A percentile compares a stretch with the other conserved stretches of the same genome.
These are phyloP conservation scores for Arxiozyma bovina DNA, from an alignment of 1,139 yeast genomes.

Conservation along the genomic window DNA sequence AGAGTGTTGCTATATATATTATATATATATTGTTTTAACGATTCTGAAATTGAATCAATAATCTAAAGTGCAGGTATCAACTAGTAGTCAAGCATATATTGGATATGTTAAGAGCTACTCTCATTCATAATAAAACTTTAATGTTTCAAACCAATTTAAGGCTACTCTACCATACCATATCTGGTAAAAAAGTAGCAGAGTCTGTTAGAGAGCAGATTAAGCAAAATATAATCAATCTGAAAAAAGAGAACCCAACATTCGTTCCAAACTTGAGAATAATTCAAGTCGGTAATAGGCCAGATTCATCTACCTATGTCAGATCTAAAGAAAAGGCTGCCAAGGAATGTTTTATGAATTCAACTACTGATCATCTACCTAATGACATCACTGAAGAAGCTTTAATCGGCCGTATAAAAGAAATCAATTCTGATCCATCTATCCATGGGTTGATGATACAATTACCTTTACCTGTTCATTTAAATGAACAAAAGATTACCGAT, in stretches of 20 bases:
- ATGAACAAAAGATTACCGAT: constrained; percentile 61
- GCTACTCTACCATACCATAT: constrained; percentile 30
- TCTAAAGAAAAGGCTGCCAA: constrained; percentile 67
- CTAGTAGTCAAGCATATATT: neutral
- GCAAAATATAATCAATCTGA: constrained; percentile 44
- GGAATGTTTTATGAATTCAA: constrained; percentile 56
- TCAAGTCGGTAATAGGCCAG: constrained; percentile 71
- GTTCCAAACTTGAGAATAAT: constrained; percentile 58
- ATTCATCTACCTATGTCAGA: constrained; percentile 67
- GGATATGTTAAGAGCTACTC: constrained; percentile 4
- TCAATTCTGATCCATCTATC: constrained; percentile 55
- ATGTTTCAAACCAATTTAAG: constrained; percentile 20
- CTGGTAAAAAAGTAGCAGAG: constrained; percentile 34
- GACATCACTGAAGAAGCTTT: constrained; percentile 49
- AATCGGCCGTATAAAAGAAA: constrained; percentile 44
- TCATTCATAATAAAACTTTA: neutral
- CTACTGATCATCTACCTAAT: constrained; percentile 49
- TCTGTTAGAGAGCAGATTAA: constrained; percentile 32
- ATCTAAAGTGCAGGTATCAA: neutral
- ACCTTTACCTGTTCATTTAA: constrained; percentile 62
- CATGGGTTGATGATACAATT: constrained; percentile 67
- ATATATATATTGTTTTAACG: no score
- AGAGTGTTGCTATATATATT: neutral
- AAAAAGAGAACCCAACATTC: constrained; percentile 43
- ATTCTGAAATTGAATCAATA: no score